phyloP scores from a whole-genome alignment of 352 stramenopile species.

The Globisporangium paroecandrum region DNA sequence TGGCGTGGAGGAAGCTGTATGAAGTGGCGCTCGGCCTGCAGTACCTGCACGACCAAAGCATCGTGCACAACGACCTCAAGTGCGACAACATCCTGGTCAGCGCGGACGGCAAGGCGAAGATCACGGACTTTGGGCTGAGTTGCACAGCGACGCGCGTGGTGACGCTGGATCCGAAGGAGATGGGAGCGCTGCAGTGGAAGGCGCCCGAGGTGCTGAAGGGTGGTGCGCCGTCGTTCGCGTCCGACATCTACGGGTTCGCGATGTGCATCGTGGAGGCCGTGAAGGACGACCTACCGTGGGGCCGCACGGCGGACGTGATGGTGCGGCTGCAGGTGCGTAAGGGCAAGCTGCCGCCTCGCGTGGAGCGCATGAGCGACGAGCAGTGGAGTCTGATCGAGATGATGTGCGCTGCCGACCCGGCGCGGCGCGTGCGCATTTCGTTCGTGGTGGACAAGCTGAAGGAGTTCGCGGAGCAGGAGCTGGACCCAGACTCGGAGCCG shows the following conservation, averaged over 20 bases:
- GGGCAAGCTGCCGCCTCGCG: slow-evolving; percentile 21
- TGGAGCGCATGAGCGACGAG: slow-evolving; percentile 25
- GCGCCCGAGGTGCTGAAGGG: slow-evolving; percentile 29
- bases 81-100: slow-evolving; percentile 25
- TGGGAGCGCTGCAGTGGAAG: slow-evolving; percentile 18
- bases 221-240: slow-evolving; percentile 15
- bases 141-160: slow-evolving; percentile 8
- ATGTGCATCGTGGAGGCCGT: slow-evolving; percentile 38
- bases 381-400: slow-evolving; percentile 31
- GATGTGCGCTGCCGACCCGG: slow-evolving; percentile 8
- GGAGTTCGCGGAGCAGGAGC: slow-evolving; percentile 19
- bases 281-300: slow-evolving; percentile 25
- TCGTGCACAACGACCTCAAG: slow-evolving; percentile 23
- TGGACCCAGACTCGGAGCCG: background rate
- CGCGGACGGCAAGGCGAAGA: slow-evolving; percentile 15
- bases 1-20: slow-evolving; percentile 20
- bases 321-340: slow-evolving; percentile 21
- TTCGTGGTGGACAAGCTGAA: slow-evolving; percentile 12
- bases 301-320: slow-evolving; percentile 15
- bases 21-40: slow-evolving; percentile 23
- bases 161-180: background rate
- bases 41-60: slow-evolving; percentile 19
- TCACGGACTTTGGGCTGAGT: slow-evolving; percentile 25
- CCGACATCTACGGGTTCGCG: slow-evolving; percentile 38
- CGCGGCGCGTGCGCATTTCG: slow-evolving; percentile 6